Base-by-base conservation (phyloP, 805 yeast genomes). In the Wickerhamomyces queroliae region DNA sequence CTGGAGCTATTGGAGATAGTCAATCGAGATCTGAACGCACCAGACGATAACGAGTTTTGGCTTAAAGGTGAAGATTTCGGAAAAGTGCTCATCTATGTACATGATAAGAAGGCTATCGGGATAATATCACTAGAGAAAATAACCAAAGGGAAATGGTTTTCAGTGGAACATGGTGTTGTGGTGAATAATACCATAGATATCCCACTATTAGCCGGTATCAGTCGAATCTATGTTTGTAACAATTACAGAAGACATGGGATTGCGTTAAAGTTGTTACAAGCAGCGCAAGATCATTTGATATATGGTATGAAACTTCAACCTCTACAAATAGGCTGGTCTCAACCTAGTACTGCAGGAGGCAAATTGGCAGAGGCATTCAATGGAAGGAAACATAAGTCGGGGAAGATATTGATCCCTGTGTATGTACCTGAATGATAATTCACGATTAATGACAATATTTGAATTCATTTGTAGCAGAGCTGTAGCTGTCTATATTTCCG, bases 291-390 rank as follows among this genome's bases (percentile, higher is more conserved):
- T 2, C 47, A 74, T 39, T 60, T 74, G 19, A 58, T 79, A 1
- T 75, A 74, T 49, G 87, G 86, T 0, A 51, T 71, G 40, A 36
- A 19, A 0, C 47, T 80, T 12, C 58, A 59, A 2, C 70, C 58
- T 40, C 47, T 44, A 13, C 69, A 75, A 42, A 55, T 83, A 16
- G 84, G 79, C 1, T 83, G 86, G 76, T 78, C 86, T 33, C 91
- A 83, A 54, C 89, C 90, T 0, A 77, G 84, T 42, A 73, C 67
- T 36, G 67, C 71, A 41, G 91, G 91, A 0, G 77, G 78, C 2
- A 66, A 69, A 41, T 63, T 82, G 24, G 87, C 89, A 0, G 56
- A 55, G 25, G 59, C 53, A 23, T 81, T 75, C 51, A 79, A 77
- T 50, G 78, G 82, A 0, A 74, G 71, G 1, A 56, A 41, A 21